Percentiles rank a stretch among this genome's conserved stretches.
These are phyloP conservation scores for Phytomonas sp. DNA, from an alignment of 208 protist genomes.

Conservation along the genomic window DNA sequence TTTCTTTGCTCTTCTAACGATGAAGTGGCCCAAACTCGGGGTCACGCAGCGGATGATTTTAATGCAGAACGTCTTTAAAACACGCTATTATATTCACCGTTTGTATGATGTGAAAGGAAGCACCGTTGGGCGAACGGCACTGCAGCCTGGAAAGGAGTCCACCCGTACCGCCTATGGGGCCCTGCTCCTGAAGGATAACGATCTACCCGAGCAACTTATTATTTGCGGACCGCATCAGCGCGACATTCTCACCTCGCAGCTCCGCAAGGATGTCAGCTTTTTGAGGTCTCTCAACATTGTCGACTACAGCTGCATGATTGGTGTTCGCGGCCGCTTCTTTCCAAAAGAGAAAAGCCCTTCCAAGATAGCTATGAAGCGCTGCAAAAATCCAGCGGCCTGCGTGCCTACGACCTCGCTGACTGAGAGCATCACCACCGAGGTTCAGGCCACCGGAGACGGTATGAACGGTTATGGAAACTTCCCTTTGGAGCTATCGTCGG, in stretches of 20 bases:
- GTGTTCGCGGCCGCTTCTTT: conserved; percentile 80
- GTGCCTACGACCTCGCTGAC: not conserved
- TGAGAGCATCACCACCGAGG: not conserved
- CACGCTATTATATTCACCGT: conserved; percentile 81
- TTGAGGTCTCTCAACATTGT: conserved; percentile 75
- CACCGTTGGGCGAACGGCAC: conserved; percentile 59
- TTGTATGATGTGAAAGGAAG: conserved; percentile 91
- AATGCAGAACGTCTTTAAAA: conserved; percentile 91
- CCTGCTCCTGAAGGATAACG: conserved; percentile 82
- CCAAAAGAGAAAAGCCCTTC: conserved; percentile 50
- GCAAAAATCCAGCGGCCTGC: not conserved
- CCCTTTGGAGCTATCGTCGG: not conserved
- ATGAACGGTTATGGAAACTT: conserved; percentile 1
- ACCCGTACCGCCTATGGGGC: conserved; percentile 73
- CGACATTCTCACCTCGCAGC: conserved; percentile 74
- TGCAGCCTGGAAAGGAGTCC: conserved; percentile 36
- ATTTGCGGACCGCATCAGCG: conserved; percentile 69
- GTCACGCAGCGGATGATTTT: conserved; percentile 72
- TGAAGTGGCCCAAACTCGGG: conserved; percentile 47
- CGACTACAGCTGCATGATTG: conserved; percentile 91
- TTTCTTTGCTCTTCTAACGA: conserved; percentile 75
- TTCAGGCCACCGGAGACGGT: conserved; percentile 2
- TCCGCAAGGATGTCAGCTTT: conserved; percentile 78
- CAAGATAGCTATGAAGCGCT: conserved; percentile 29
- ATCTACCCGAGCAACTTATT: conserved; percentile 76